Percentiles rank a stretch among this genome's conserved stretches.
Conservation (phyloP, 2,329 filamentous ascomycete species). For the Ramularia endophylla region DNA sequence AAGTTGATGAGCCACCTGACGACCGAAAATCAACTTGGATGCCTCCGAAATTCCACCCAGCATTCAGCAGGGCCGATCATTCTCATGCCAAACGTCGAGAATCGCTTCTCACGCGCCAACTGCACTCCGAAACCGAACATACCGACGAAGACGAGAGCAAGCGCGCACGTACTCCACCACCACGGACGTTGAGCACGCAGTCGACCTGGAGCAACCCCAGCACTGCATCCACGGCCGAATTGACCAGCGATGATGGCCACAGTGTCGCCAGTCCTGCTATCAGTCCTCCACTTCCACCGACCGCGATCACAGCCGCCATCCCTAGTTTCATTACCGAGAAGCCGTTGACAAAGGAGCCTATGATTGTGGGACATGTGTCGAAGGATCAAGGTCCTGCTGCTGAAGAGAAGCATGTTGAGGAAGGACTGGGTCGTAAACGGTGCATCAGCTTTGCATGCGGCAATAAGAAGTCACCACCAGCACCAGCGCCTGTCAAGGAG, state of each 20-base stretch:
- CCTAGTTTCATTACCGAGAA: slow-evolving; percentile 33
- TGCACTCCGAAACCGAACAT: slow-evolving; percentile 52
- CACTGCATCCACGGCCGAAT: slow-evolving; percentile 74
- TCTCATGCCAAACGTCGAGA: slow-evolving; percentile 55
- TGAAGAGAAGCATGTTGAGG: slow-evolving; percentile 54
- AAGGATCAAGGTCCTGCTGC: slow-evolving; percentile 17
- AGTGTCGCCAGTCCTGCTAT: slow-evolving; percentile 78
- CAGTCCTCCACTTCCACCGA: slow-evolving; percentile 73
- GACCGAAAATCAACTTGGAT: slow-evolving; percentile 20
- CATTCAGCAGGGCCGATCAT: slow-evolving; percentile 39
- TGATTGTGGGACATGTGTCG: slow-evolving; percentile 34
- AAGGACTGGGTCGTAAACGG: slow-evolving; percentile 67
- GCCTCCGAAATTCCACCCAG: slow-evolving; percentile 9
- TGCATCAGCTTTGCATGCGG: slow-evolving; percentile 90
- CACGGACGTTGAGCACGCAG: slow-evolving; percentile 45
- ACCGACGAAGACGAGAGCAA: slow-evolving; percentile 33
- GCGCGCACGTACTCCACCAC: slow-evolving; percentile 17
- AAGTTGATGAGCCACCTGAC: slow-evolving; percentile 88
- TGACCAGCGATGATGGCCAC: slow-evolving; percentile 76
- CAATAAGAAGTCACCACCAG: slow-evolving; percentile 45
- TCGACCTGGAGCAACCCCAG: slow-evolving; percentile 78
- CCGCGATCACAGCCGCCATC: slow-evolving; percentile 37
- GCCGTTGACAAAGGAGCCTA: slow-evolving; percentile 32
- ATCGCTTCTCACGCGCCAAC: slow-evolving; percentile 81
- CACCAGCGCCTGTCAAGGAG: slow-evolving; percentile 27